Evolutionary conservation across 768 basidiomycete genomes (phyloP).

Genomic region (Termitomyces sp.): DNA sequence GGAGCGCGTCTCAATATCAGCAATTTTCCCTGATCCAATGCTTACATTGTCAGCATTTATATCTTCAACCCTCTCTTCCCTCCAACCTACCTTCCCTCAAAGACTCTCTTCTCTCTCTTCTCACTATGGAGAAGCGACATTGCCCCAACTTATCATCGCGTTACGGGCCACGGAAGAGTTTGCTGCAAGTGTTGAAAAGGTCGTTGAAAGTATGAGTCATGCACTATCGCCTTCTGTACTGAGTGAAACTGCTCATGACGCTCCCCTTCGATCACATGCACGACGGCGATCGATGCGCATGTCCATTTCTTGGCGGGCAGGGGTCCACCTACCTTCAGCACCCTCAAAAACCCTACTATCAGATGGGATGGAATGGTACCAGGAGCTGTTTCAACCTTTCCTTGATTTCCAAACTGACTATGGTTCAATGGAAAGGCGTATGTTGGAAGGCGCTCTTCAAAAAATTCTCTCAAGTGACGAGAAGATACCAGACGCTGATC

Average conservation of each 20-base stretch:
- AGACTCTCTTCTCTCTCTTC: conserved; percentile 69
- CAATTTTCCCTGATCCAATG: conserved; percentile 85
- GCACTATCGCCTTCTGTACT: conserved; percentile 17
- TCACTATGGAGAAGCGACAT: conserved; percentile 53
- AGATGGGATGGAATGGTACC: conserved; percentile 75
- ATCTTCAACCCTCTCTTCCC: conserved; percentile 69
- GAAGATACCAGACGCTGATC: conserved; percentile 33
- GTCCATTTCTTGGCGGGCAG: conserved; percentile 58
- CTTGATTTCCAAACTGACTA: conserved; percentile 88
- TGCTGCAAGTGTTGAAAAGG: conserved; percentile 61
- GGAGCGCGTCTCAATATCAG: conserved; percentile 69
- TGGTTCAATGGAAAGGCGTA: conserved; percentile 65
- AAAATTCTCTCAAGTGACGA: conserved; percentile 40
- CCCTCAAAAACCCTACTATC: conserved; percentile 17
- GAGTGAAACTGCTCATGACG: conserved; percentile 16
- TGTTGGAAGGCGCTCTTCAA: conserved; percentile 56
- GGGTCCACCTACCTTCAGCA: conserved; percentile 26
- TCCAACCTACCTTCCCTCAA: conserved; percentile 79
- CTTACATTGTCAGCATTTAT: conserved; percentile 76
- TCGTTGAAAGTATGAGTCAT: conserved; percentile 68
- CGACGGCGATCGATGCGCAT: conserved; percentile 56
- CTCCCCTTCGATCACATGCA: conserved; percentile 20
- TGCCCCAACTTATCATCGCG: conserved; percentile 65
- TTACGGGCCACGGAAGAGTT: conserved; percentile 83
- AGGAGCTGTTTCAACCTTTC: conserved; percentile 90